Evolutionary conservation across 2,329 filamentous ascomycete species (phyloP).

Genomic region (Scytalidium sp.): DNA sequence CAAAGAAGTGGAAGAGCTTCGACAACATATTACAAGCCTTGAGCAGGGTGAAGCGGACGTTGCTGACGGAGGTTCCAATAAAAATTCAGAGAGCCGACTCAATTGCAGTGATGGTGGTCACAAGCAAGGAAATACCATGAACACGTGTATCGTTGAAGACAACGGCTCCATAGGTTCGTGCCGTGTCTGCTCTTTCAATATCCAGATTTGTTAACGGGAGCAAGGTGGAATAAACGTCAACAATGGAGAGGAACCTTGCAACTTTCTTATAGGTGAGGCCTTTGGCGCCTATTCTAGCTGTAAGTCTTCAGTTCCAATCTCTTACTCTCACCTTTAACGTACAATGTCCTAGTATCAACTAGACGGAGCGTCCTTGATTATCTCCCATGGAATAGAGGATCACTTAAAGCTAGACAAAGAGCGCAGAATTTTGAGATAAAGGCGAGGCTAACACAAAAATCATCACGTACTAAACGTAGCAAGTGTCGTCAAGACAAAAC

Average conservation of each 20-base stretch:
- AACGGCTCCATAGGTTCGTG: no score
- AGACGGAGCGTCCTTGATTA: neutral
- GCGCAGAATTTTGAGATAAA: neutral
- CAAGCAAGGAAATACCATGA: no score
- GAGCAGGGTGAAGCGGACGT: neutral
- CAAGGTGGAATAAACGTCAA: no score
- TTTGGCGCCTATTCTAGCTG: neutral
- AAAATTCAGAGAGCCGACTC: no score
- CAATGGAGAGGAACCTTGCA: no score
- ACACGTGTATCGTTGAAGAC: no score
- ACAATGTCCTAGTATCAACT: neutral
- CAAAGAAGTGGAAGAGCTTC: conserved; percentile 20
- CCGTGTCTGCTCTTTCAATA: no score
- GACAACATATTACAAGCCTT: neutral
- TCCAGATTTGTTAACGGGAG: no score
- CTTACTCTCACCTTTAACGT: neutral
- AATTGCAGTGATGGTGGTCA: no score
- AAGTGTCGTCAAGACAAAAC: neutral
- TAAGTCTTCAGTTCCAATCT: neutral
- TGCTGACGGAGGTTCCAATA: no score
- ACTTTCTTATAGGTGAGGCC: no score
- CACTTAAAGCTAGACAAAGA: neutral
- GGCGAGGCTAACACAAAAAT: neutral
- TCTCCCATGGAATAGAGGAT: neutral
- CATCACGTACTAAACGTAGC: neutral